Base-by-base conservation (phyloP, 129 eudicot species). In the Scalesia atractyloides region DNA sequence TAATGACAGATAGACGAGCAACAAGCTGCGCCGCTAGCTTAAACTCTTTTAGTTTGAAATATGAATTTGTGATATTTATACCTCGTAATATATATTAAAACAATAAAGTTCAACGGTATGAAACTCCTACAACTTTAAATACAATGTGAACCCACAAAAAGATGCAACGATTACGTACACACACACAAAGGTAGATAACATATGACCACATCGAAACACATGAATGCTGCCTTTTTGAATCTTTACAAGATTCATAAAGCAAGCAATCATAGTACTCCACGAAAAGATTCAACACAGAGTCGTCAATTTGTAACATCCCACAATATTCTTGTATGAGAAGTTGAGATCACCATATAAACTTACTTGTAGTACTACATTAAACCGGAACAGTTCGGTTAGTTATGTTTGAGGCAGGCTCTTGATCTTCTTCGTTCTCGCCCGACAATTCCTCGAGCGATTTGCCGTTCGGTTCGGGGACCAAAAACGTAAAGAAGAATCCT, bases 401-500 rank as follows among this genome's bases (percentile, higher is more conserved):
- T 26, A 50, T 13, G 18, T 9, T 72, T 13, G 60, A 0, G 1
- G 49, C 1, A 0, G 52, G 52, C 68, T 68, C 83, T 1, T 2
- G 43, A 17, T 48, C 81, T 11, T 66, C 82, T 2, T 79, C 79
- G 37, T 74, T 76, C 59, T 83, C 87, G 9, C 84, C 68, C 0
- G 84, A 66, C 43, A 76, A 0, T 66, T 83, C 87, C 46, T 83
- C 87, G 0, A 83, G 76, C 0, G 87, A 83, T 70, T 69, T 79
- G 2, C 87, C 87, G 1, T 83, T 83, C 0, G 87, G 15, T 51
- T 83, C 87, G 2, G 87, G 87, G 4, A 83, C 87, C 15, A 83
- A 26, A 48, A 83, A 80, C 5, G 84, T 83, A 30, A 71, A 83
- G 1, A 18, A 3, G 50, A 83, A 39, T 34, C 87, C 87, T 3